These are phyloP conservation scores for Pichia pseudocactophila DNA, from an alignment of 805 yeast species.

Conservation along the genomic window DNA sequence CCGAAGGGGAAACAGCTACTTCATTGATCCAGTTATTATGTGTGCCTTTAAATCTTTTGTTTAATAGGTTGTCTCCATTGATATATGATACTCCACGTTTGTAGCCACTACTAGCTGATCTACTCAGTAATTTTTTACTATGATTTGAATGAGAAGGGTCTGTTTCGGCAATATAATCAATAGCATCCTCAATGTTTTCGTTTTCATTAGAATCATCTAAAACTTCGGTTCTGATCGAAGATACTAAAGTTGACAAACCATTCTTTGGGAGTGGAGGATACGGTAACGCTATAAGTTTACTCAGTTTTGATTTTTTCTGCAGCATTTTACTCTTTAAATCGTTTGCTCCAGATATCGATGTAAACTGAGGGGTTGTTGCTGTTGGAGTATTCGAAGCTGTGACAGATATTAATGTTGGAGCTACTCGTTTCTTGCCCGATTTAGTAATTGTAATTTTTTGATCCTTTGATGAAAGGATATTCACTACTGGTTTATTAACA, in stretches of 20 bases:
- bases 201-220: conserved; percentile 22
- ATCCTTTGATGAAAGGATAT: conserved; percentile 16
- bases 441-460: conserved; percentile 58
- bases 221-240: conserved; percentile 40
- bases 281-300: conserved; percentile 30
- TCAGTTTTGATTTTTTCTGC: conserved; percentile 17
- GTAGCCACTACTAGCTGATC: neutral
- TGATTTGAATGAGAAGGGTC: conserved; percentile 25
- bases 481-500: conserved; percentile 1
- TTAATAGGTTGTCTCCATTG: conserved; percentile 1
- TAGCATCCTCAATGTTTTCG: conserved; percentile 34
- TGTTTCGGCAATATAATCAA: conserved; percentile 34
- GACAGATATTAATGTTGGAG: conserved; percentile 56
- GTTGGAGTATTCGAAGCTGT: conserved; percentile 13
- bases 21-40: conserved; percentile 23
- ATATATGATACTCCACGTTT: neutral
- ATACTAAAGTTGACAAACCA: conserved; percentile 58
- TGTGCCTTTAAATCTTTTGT: conserved; percentile 25
- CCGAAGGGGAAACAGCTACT: conserved; percentile 20
- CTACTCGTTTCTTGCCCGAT: conserved; percentile 68
- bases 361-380: neutral
- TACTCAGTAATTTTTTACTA: conserved; percentile 23
- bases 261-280: conserved; percentile 49
- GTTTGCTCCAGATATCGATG: neutral
- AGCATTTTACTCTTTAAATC: conserved; percentile 4